Evolutionary conservation across 306 rosid species (phyloP).

Genomic region (Gleditsia sinensis): DNA sequence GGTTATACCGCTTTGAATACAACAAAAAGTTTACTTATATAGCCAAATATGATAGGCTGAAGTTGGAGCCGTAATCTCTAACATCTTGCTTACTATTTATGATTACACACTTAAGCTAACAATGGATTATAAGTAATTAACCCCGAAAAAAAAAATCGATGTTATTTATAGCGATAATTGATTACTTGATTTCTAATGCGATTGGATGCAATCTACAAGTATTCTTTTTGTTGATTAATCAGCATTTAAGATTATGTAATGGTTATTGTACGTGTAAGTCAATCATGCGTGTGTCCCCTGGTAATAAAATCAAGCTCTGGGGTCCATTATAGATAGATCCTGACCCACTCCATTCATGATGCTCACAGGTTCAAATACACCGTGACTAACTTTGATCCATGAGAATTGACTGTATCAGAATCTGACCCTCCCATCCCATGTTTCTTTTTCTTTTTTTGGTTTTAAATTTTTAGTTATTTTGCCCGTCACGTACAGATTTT

Average conservation of each 20-base stretch:
- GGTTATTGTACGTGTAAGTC: slow-evolving; percentile 24
- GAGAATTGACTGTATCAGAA: slow-evolving; percentile 41
- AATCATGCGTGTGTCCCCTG: slow-evolving; percentile 22
- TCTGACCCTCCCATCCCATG: slow-evolving; percentile 45
- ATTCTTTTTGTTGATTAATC: background rate
- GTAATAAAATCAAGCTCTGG: slow-evolving; percentile 39
- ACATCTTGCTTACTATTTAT: background rate
- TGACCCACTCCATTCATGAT: slow-evolving; percentile 55
- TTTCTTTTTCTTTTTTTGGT: slow-evolving; percentile 15
- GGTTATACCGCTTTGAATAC: background rate
- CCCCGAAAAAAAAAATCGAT: no score
- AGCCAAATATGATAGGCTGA: background rate
- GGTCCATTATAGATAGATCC: slow-evolving; percentile 39
- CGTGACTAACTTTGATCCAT: slow-evolving; percentile 35
- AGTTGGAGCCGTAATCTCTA: background rate
- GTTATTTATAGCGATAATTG: no score
- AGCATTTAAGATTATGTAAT: background rate
- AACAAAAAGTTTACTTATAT: background rate
- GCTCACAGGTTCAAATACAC: slow-evolving; percentile 42
- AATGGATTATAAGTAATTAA: background rate
- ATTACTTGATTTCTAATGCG: no score
- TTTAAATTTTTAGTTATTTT: slow-evolving; percentile 10
- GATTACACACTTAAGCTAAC: background rate
- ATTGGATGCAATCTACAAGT: background rate
- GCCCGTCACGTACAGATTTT: slow-evolving; percentile 14